Evolutionary conservation across 2,329 filamentous ascomycete species (phyloP).

Genomic region (Calonectria pauciramosa): DNA sequence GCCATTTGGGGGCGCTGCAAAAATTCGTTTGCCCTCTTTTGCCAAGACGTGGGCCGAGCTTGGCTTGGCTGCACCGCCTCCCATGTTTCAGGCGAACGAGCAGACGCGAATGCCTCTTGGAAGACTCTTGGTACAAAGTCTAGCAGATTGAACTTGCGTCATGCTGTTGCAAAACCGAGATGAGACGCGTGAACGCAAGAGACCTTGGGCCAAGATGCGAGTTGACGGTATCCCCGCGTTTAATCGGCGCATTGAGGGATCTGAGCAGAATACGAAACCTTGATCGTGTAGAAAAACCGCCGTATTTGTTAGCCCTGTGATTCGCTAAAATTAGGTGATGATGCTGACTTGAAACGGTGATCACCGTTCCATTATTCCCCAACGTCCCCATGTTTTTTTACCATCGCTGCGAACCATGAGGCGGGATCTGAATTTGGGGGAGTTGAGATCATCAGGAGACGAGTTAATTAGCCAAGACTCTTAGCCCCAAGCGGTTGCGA

Average conservation of each 20-base stretch:
- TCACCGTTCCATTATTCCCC: neutral
- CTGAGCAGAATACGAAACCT: neutral
- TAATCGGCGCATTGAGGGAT: neutral
- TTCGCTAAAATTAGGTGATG: neutral
- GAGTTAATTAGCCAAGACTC: neutral
- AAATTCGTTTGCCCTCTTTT: neutral
- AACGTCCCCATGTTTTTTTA: neutral
- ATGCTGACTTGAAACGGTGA: neutral
- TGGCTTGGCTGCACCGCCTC: neutral
- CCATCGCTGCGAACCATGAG: neutral
- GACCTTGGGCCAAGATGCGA: neutral
- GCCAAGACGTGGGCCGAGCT: neutral
- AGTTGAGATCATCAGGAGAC: neutral
- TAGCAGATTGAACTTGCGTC: neutral
- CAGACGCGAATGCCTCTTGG: neutral
- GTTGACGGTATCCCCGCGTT: neutral
- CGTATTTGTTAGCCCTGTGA: neutral
- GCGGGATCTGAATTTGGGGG: neutral
- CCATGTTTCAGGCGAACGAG: neutral
- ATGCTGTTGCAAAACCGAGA: neutral
- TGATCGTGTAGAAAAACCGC: neutral
- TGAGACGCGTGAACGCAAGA: neutral
- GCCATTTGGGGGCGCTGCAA: neutral
- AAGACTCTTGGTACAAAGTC: neutral
- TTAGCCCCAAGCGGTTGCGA: neutral